Evolutionary conservation across 306 rosid species (phyloP).

Genomic region (Neltuma alba): DNA sequence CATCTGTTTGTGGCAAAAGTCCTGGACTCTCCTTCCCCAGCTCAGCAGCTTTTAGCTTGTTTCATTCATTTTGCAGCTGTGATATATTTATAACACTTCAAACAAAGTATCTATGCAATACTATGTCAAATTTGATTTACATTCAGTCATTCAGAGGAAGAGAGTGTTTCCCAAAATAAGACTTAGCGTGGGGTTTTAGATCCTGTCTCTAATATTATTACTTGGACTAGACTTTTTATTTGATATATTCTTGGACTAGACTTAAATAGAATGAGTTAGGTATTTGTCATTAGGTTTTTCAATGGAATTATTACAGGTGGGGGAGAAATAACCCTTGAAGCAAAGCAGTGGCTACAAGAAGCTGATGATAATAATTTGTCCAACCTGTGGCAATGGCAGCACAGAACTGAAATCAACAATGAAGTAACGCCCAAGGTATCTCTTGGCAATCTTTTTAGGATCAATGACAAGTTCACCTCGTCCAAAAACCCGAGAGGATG

Average conservation of each 20-base stretch:
- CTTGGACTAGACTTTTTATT: too few relatives aligned
- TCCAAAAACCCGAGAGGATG: constrained; percentile 91
- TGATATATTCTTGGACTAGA: not conserved
- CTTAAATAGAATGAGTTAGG: not conserved
- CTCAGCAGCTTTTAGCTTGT: not conserved
- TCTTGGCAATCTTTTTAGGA: constrained; percentile 69
- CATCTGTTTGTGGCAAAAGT: too few relatives aligned
- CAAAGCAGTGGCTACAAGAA: constrained; percentile 19
- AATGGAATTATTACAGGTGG: not conserved
- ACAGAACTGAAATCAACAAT: constrained; percentile 70
- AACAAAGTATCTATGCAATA: not conserved
- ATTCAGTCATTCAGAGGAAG: not conserved
- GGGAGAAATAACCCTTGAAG: not conserved
- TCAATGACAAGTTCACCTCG: constrained; percentile 97
- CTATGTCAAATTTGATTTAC: not conserved
- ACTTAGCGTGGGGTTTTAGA: not conserved
- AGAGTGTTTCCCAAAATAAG: not conserved
- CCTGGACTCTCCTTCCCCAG: too few relatives aligned
- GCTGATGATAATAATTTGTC: constrained; percentile 24
- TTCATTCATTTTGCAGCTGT: constrained; percentile 17
- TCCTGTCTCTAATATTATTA: not conserved
- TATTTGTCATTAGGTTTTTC: not conserved
- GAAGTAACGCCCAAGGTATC: constrained; percentile 76
- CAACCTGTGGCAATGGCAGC: constrained; percentile 90
- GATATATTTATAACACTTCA: not conserved